Conservation (phyloP, 768 basidiomycete species). For the Leccinellum rugosiceps region DNA sequence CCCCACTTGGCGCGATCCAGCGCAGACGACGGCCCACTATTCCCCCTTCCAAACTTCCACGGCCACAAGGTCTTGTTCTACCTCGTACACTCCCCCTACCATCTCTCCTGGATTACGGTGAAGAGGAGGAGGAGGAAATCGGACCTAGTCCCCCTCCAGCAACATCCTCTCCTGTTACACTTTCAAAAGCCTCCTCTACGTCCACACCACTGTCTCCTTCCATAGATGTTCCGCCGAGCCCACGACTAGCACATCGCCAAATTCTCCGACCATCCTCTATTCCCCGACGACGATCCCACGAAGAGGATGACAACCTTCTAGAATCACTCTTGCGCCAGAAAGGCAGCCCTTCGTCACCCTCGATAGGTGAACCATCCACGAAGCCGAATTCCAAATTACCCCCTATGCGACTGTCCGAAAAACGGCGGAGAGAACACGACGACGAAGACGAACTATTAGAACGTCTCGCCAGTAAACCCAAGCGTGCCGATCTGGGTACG, state of each 20-base stretch:
- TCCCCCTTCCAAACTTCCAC: slow-evolving; percentile 45
- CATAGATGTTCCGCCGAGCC: slow-evolving; percentile 35
- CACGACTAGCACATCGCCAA: slow-evolving; percentile 39
- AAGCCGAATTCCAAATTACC: slow-evolving; percentile 35
- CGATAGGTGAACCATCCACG: slow-evolving; percentile 26
- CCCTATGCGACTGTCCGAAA: slow-evolving; percentile 58
- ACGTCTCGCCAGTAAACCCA: slow-evolving; percentile 55
- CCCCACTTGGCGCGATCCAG: slow-evolving; percentile 43
- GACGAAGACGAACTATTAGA: slow-evolving; percentile 67
- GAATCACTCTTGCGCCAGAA: slow-evolving; percentile 48
- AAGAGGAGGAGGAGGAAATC: slow-evolving; percentile 49
- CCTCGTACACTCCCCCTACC: slow-evolving; percentile 53
- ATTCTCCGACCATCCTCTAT: slow-evolving; percentile 39
- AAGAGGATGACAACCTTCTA: slow-evolving; percentile 54
- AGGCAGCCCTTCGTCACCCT: slow-evolving; percentile 37
- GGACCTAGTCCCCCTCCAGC: slow-evolving; percentile 16
- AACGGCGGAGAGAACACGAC: slow-evolving; percentile 68
- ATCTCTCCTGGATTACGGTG: slow-evolving; percentile 73
- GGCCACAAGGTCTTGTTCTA: slow-evolving; percentile 37
- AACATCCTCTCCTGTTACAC: slow-evolving; percentile 6
- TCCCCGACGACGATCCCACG: slow-evolving; percentile 40
- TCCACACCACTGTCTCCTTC: slow-evolving; percentile 32
- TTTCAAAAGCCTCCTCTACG: slow-evolving; percentile 13
- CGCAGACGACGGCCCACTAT: slow-evolving; percentile 54
- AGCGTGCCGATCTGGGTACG: slow-evolving; percentile 49